A percentile compares a stretch with the other conserved stretches of the same genome.
Conservation (phyloP, 192 early-diverging fungal species). For the Chytriomyces hyalinus region DNA sequence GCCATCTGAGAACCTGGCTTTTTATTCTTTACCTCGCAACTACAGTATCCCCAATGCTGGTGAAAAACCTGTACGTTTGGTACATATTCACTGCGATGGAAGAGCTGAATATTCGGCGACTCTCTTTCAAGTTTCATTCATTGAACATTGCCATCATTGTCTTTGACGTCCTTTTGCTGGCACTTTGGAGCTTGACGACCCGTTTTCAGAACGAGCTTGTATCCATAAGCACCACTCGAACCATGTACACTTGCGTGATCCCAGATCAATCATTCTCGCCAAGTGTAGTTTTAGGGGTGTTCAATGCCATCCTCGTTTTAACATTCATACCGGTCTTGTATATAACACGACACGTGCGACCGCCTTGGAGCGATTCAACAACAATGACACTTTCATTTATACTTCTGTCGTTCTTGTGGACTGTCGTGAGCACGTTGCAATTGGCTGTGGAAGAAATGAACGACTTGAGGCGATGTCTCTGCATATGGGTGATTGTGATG, state of each 20-base stretch:
- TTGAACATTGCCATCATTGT: not conserved
- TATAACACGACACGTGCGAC: not conserved
- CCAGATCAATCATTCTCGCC: not conserved
- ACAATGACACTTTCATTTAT: not conserved
- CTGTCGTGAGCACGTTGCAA: too few species aligned
- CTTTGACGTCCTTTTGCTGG: not conserved
- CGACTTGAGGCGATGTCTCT: too few species aligned
- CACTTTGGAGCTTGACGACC: not conserved
- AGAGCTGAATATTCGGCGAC: not conserved
- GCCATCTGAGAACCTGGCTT: not conserved
- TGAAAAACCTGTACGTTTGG: slow-evolving; percentile 23
- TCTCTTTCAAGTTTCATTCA: not conserved
- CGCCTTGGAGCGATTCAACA: slow-evolving; percentile 5
- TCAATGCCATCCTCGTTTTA: not conserved
- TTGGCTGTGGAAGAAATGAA: too few species aligned
- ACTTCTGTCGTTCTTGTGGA: not conserved
- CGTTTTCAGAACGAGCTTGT: not conserved
- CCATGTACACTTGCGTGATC: not conserved
- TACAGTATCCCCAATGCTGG: not conserved
- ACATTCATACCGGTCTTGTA: not conserved
- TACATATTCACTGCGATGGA: slow-evolving; percentile 10
- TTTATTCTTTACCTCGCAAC: not conserved
- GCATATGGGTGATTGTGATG: too few species aligned
- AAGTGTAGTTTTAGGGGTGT: not conserved
- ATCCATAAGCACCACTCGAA: not conserved